Evolutionary conservation across 1,139 yeast species (phyloP), one percentile per base, ranked within the genome.

Genomic region (Eremothecium coryli): DNA sequence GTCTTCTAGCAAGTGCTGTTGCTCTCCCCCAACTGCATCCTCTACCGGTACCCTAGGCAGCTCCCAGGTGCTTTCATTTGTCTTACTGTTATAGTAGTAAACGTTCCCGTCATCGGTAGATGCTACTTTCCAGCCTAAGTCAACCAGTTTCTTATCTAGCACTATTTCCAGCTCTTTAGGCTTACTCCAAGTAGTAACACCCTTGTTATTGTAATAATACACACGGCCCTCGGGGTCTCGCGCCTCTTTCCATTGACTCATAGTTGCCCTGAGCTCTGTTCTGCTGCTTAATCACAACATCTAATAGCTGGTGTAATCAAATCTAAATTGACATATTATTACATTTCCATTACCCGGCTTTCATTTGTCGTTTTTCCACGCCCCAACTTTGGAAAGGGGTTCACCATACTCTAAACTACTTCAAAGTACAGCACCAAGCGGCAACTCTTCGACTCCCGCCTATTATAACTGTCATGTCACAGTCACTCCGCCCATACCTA

Each of bases 401-500:
- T 8, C 8, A n/a, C n/a, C n/a, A n/a, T n/a, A n/a, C n/a, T n/a
- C n/a, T n/a, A n/a, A n/a, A n/a, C n/a, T n/a, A n/a, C n/a, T n/a
- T n/a, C n/a, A n/a, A n/a, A n/a, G n/a, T n/a, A n/a, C n/a, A n/a
- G n/a, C n/a, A n/a, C n/a, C n/a, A n/a, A n/a, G n/a, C n/a, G n/a
- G n/a, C n/a, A n/a, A n/a, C n/a, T n/a, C n/a, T n/a, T n/a, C n/a
- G n/a, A n/a, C n/a, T n/a, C n/a, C n/a, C n/a, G n/a, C n/a, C n/a
- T n/a, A n/a, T n/a, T n/a, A n/a, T 9, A 12, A 26, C 10, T 15
- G 22, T 20, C 17, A 56, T 56, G 90, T 80, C 93, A 2, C 98
- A 90, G 74, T 90, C 98, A 4, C 73, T 90, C 43, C 85, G 90
- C 51, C 98, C 98, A 43, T 90, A 90, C 54, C 71, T 90, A 40